A percentile compares a stretch with the other conserved stretches of the same genome.
Evolutionary conservation across 176 grass and related monocot genomes (phyloP).

Genomic region (Hyparrhenia diplandra): DNA sequence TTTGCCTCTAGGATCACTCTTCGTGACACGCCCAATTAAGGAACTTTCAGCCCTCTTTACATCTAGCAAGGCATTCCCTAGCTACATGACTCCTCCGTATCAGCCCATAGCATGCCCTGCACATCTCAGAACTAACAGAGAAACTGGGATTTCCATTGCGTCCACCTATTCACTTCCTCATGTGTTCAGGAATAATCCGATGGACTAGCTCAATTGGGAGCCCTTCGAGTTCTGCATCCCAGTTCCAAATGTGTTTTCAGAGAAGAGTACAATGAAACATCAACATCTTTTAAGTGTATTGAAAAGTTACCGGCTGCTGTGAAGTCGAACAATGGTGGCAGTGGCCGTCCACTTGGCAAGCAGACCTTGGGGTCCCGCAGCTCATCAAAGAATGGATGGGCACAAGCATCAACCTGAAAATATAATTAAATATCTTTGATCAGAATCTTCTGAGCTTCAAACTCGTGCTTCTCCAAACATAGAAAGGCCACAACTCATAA

Average conservation of each 20-base stretch:
- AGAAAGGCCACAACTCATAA: neutral
- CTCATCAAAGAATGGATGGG: constrained; percentile 95
- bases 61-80: neutral
- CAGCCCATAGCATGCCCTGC: neutral
- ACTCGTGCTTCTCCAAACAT: neutral
- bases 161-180: constrained; percentile 44
- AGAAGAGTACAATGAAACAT: neutral
- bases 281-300: neutral
- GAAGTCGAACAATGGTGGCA: constrained; percentile 84
- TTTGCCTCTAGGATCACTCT: constrained; percentile 3
- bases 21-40: neutral
- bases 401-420: constrained; percentile 84
- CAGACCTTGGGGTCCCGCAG: constrained; percentile 67
- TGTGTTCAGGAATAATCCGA: constrained; percentile 68
- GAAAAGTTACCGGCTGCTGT: constrained; percentile 49
- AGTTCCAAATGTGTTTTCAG: neutral
- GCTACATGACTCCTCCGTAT: neutral
- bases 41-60: neutral
- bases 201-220: constrained; percentile 71
- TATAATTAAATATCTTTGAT: constrained; percentile 8
- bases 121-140: neutral
- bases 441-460: neutral
- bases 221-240: constrained; percentile 72
- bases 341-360: constrained; percentile 68
- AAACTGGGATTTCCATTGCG: neutral